Evolutionary conservation across 2,329 filamentous ascomycete genomes (phyloP).

Genomic region (Colletotrichum filicis): DNA sequence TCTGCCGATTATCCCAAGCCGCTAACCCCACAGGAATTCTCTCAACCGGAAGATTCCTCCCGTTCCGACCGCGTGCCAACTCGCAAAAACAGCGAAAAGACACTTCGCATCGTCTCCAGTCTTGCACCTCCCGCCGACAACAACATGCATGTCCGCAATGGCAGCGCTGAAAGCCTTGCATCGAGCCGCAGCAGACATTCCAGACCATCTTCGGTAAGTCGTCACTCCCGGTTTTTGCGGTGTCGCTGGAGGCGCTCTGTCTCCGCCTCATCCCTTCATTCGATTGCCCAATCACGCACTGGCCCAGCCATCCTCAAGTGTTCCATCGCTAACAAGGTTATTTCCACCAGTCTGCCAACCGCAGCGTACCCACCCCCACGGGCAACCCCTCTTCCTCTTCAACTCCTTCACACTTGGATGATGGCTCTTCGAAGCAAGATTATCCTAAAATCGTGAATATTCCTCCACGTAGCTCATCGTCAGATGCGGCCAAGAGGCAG

Average conservation of each 20-base stretch:
- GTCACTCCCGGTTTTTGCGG: slow-evolving; percentile 30
- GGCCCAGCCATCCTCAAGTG: slow-evolving; percentile 40
- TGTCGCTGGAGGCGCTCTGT: neutral
- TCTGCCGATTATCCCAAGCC: slow-evolving; percentile 54
- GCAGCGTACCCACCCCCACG: slow-evolving; percentile 64
- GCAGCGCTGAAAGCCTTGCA: slow-evolving; percentile 73
- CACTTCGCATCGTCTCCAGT: slow-evolving; percentile 48
- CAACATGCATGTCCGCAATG: slow-evolving; percentile 56
- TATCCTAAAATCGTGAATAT: slow-evolving; percentile 66
- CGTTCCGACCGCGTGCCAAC: slow-evolving; percentile 33
- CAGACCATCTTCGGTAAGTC: slow-evolving; percentile 74
- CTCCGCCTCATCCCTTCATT: slow-evolving; percentile 29
- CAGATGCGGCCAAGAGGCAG: slow-evolving; percentile 74
- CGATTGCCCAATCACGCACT: slow-evolving; percentile 56
- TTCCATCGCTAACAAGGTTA: slow-evolving; percentile 59
- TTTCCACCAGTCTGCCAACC: slow-evolving; percentile 68
- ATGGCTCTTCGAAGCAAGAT: slow-evolving; percentile 61
- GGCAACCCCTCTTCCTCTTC: slow-evolving; percentile 66
- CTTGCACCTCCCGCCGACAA: slow-evolving; percentile 39
- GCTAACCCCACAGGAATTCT: slow-evolving; percentile 49
- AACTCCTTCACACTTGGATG: slow-evolving; percentile 54
- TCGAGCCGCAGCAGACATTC: slow-evolving; percentile 70
- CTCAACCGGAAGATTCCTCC: slow-evolving; percentile 43
- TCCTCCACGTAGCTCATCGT: slow-evolving; percentile 71
- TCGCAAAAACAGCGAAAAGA: slow-evolving; percentile 47